phyloP scores from a whole-genome alignment of 495 filamentous ascomycete species.

The Penicilliopsis zonata region DNA sequence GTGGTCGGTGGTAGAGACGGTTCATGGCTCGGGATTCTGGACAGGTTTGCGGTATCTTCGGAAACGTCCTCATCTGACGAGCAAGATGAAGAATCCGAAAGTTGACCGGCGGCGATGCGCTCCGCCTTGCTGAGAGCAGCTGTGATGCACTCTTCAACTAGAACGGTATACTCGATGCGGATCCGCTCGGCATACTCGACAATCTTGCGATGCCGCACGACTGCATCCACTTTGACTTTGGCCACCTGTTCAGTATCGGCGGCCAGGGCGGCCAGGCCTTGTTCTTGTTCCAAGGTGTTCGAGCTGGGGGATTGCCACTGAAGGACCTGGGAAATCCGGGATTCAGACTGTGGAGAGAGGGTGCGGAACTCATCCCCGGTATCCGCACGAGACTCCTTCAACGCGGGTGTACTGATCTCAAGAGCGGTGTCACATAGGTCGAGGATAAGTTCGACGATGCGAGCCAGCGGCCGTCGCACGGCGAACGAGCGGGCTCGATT shows the following conservation, averaged over 20 bases:
- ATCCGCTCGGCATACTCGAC: conserved; percentile 95
- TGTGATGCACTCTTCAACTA: conserved; percentile 90
- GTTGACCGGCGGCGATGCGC: conserved; percentile 68
- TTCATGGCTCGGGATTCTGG: conserved; percentile 3
- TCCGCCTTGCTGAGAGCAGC: conserved; percentile 85
- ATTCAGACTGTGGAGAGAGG: conserved; percentile 90
- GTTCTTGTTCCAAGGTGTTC: conserved; percentile 87
- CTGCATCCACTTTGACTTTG: conserved; percentile 80
- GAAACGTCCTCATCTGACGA: conserved; percentile 31
- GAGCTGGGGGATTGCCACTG: conserved; percentile 92
- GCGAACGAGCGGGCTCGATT: conserved; percentile 72
- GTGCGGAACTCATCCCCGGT: conserved; percentile 65
- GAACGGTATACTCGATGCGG: conserved; percentile 76
- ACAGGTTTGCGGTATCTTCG: conserved; percentile 21
- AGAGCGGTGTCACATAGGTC: conserved; percentile 93
- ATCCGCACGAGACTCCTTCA: conserved; percentile 66
- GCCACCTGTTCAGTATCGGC: conserved; percentile 76
- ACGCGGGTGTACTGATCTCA: conserved; percentile 85
- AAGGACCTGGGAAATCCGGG: conserved; percentile 78
- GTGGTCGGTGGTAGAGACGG: conserved; percentile 16
- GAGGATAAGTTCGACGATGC: conserved; percentile 87
- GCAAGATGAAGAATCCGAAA: conserved; percentile 64
- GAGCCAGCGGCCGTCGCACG: conserved; percentile 72
- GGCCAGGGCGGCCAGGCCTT: conserved; percentile 76
- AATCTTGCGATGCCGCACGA: conserved; percentile 80